Evolutionary conservation across 2,329 filamentous ascomycete species (phyloP).

Genomic region (Gaeumannomyces tritici): DNA sequence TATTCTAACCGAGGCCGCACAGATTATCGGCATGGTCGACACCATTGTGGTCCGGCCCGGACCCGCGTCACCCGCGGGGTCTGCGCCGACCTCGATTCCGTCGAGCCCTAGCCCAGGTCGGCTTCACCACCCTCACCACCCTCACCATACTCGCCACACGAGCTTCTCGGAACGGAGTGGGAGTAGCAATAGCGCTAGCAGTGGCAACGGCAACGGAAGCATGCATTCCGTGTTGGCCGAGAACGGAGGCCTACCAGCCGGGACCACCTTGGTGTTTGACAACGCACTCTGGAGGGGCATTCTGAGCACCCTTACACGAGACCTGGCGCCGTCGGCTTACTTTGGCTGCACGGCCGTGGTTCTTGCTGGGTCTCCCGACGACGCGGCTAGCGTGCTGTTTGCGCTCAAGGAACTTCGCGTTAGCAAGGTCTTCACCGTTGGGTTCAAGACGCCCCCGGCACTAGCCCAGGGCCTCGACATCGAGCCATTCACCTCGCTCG

Average conservation of each 20-base stretch:
- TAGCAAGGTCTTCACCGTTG: slow-evolving; percentile 74
- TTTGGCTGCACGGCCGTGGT: slow-evolving; percentile 66
- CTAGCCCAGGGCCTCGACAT: slow-evolving; percentile 60
- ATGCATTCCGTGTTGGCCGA: neutral
- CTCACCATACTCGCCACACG: slow-evolving; percentile 4
- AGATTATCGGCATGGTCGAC: slow-evolving; percentile 71
- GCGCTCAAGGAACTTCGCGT: slow-evolving; percentile 68
- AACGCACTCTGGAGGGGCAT: slow-evolving; percentile 84
- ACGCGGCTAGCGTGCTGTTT: slow-evolving; percentile 71
- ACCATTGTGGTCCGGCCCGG: slow-evolving; percentile 61
- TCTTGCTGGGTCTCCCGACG: slow-evolving; percentile 61
- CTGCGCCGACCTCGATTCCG: slow-evolving; percentile 35
- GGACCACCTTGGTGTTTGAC: slow-evolving; percentile 58
- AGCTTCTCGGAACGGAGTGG: neutral
- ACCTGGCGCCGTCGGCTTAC: slow-evolving; percentile 77
- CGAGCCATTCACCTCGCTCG: slow-evolving; percentile 70
- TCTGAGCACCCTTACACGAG: slow-evolving; percentile 67
- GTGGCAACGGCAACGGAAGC: slow-evolving; percentile 5
- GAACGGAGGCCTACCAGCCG: slow-evolving; percentile 28
- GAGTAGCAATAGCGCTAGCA: slow-evolving; percentile 4
- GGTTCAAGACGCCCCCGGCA: slow-evolving; percentile 56
- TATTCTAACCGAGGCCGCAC: slow-evolving; percentile 63
- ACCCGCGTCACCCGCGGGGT: slow-evolving; percentile 28
- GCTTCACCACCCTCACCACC: slow-evolving; percentile 13
- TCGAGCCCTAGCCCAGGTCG: slow-evolving; percentile 34